Evolutionary conservation across 352 stramenopile genomes (phyloP).

Genomic region (Globisporangium carolinianum): DNA sequence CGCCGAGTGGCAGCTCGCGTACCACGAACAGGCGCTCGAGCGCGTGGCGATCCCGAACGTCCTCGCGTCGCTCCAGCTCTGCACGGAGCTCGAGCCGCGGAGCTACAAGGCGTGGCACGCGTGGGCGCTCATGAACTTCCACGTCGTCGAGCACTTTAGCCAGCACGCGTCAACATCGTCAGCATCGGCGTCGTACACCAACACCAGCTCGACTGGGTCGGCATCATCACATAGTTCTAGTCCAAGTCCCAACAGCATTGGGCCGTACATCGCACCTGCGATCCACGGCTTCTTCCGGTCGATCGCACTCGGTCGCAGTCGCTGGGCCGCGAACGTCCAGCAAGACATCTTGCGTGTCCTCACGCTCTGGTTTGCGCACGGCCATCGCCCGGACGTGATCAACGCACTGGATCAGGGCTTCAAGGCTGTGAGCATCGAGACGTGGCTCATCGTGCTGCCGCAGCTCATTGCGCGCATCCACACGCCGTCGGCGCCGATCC

Average conservation of each 20-base stretch:
- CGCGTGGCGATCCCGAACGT: constrained; percentile 67
- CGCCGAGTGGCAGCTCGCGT: constrained; percentile 79
- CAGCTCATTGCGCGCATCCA: constrained; percentile 92
- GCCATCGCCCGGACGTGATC: constrained; percentile 88
- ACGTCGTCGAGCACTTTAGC: constrained; percentile 89
- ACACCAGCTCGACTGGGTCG: background rate
- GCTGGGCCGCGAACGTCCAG: constrained; percentile 94
- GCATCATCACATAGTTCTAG: constrained; percentile 13
- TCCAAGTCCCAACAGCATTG: constrained; percentile 17
- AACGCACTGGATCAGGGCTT: constrained; percentile 76
- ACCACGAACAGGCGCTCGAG: constrained; percentile 78
- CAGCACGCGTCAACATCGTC: constrained; percentile 28
- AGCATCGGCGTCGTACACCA: background rate
- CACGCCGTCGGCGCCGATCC: constrained; percentile 53
- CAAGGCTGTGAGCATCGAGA: constrained; percentile 91
- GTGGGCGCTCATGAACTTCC: constrained; percentile 97
- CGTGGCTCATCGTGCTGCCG: constrained; percentile 98
- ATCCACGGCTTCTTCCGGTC: constrained; percentile 93
- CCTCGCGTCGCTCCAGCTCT: constrained; percentile 54
- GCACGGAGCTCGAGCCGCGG: constrained; percentile 59
- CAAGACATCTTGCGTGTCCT: constrained; percentile 98
- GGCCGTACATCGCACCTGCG: constrained; percentile 56
- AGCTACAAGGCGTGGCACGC: constrained; percentile 93
- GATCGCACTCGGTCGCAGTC: constrained; percentile 93
- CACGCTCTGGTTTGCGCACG: constrained; percentile 97